Base-by-base conservation (phyloP, 495 filamentous ascomycete genomes). In the Aspergillus asperescens region DNA sequence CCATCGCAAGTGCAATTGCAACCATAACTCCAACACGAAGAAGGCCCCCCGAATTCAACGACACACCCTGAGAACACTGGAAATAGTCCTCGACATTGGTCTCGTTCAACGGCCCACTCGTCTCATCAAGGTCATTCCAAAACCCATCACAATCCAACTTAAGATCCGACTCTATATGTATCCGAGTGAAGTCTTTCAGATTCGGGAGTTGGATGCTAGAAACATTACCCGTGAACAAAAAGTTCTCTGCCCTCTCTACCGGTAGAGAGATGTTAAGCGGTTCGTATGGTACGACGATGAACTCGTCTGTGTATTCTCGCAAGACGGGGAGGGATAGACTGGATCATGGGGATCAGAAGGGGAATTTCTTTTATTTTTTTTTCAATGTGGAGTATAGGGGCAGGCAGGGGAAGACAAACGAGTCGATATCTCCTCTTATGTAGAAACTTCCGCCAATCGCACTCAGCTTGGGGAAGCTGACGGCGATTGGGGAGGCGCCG, bases 171-270 rank as follows among this genome's bases (percentile, higher is more conserved):
- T 42, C n/a, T 12, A 42, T 24, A n/a, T 42, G 22, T 9, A 42
- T 42, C 9, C 39, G 39, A 3, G 39, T 24, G 39, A 42, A 42
- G 10, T 22, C 20, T 27, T 24, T 42, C 13, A 42, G 9, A n/a
- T 15, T 42, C 7, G 39, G 39, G 9, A 42, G 39, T 7, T 42
- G 9, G 22, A 42, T 42, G 20, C 39, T 42, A 24, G 18, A 2
- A 38, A 42, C 16, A 42, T 42, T 42, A 5, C 39, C 39, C 16
- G 39, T 13, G 39, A 42, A 42, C 39, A 27, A 42, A 24, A 42
- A 42, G 10, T 42, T 22, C 20, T 42, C 20, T 42, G 20, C 39
- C 5, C 2, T 24, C 10, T 42, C 39, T 5, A 42, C 39, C 1
- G 39, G 39, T 10, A 42, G 39, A 12, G 39, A 24, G 1, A 42